Evolutionary conservation across 345 rosid genomes (phyloP), one percentile per base, ranked within the genome.

Genomic region (Citrus medica): DNA sequence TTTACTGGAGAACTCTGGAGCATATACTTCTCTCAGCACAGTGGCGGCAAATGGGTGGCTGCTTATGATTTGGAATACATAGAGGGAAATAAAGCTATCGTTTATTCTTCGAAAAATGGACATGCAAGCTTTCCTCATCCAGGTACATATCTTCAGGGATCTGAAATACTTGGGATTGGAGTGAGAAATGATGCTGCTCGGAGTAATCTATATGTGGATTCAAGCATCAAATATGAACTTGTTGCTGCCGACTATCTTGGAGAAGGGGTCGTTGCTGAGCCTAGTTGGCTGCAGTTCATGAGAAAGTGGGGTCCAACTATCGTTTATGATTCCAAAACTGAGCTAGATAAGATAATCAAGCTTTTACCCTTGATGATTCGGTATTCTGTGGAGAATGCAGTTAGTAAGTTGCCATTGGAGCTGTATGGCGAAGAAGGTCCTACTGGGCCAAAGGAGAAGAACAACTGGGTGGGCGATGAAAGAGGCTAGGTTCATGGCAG

Each of bases 361-460:
- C 74, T 74, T 7, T 83, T 96, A 71, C 99, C 93, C 1, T 12
- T 62, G 59, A 80, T 37, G 72, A 77, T 93, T 40, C 82, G 84
- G 56, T 72, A 32, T 77, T 68, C 92, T 5, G 80, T 79, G 58
- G 80, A 84, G 59, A 81, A 40, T 62, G 76, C 88, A 16, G 61
- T 89, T 12, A 68, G 46, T 6, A 89, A 85, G 88, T 81, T 94
- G 27, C 97, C 97, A 3, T 62, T 81, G 48, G 95, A 91, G 83
- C 85, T 96, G 33, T 89, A 58, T 4, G 90, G 94, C 12, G 99
- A 94, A 71, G 92, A 89, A 78, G 98, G 98, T 66, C 97, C 98
- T 7, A 91, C 98, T 0, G 99, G 99, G 24, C 97, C 99, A 0
- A 95, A 93, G 87, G 97, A 92, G 88, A 95, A 94, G 91, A 88